Conservation (phyloP, 306 rosid genomes). For the Cucumis sativus region Cucumber_9930_V3 NC_026657.2:36622501-36623000, state of each 20-base stretch:
- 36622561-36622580: background rate
- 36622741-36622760: background rate
- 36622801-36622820: background rate
- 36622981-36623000: constrained; percentile 59
- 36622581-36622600: background rate
- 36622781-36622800: constrained; percentile 1
- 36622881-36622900: constrained; percentile 15
- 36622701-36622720: constrained; percentile 5
- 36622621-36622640: background rate
- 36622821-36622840: background rate
- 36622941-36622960: constrained; percentile 66
- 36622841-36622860: constrained; percentile 13
- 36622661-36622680: constrained; percentile 6
- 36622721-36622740: constrained; percentile 6
- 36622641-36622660: background rate
- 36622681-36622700: background rate
- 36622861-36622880: constrained; percentile 29
- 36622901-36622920: constrained; percentile 70
- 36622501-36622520: background rate
- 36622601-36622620: background rate
- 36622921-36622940: constrained; percentile 67
- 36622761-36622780: background rate
- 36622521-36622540: background rate
- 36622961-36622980: constrained; percentile 88
- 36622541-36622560: background rate